Percentiles rank a stretch among this genome's conserved stretches.
Conservation (phyloP, 176 grass and related monocot species). For the Dactylis glomerata region DNA sequence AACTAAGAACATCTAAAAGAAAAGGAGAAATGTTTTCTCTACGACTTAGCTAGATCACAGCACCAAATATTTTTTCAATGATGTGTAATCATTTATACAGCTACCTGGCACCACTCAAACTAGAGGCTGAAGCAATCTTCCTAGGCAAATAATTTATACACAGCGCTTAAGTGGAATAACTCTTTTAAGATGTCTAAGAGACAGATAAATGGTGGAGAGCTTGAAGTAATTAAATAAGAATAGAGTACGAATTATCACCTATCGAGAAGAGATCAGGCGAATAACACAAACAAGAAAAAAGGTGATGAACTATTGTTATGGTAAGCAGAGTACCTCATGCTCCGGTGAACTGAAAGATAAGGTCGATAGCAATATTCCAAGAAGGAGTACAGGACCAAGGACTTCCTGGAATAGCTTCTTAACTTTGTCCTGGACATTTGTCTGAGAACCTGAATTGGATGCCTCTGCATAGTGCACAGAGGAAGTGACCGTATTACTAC, state of each 20-base stretch:
- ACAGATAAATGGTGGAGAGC: slow-evolving; percentile 2
- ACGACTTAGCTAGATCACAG: neutral
- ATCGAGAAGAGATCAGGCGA: slow-evolving; percentile 2
- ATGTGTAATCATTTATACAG: slow-evolving; percentile 8
- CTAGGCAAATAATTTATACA: slow-evolving; percentile 11
- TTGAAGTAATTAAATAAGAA: slow-evolving; percentile 11
- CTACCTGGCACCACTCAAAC: neutral
- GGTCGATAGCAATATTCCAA: slow-evolving; percentile 60
- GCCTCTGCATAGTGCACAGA: slow-evolving; percentile 50
- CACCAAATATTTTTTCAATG: neutral
- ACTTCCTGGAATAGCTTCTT: slow-evolving; percentile 50
- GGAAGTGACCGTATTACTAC: slow-evolving; percentile 18
- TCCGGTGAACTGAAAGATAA: slow-evolving; percentile 28
- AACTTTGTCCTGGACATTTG: slow-evolving; percentile 50
- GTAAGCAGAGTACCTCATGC: slow-evolving; percentile 44
- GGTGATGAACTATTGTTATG: neutral
- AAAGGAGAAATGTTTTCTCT: neutral
- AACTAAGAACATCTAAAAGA: neutral
- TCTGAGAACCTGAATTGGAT: slow-evolving; percentile 50
- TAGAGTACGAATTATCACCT: neutral
- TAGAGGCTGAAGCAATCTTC: neutral
- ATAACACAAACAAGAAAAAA: neutral
- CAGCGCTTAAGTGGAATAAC: neutral
- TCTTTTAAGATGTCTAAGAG: slow-evolving; percentile 15
- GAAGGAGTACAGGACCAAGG: slow-evolving; percentile 53